Evolutionary conservation across 2,329 filamentous ascomycete species (phyloP).

Genomic region (Diaporthe ampelina): DNA sequence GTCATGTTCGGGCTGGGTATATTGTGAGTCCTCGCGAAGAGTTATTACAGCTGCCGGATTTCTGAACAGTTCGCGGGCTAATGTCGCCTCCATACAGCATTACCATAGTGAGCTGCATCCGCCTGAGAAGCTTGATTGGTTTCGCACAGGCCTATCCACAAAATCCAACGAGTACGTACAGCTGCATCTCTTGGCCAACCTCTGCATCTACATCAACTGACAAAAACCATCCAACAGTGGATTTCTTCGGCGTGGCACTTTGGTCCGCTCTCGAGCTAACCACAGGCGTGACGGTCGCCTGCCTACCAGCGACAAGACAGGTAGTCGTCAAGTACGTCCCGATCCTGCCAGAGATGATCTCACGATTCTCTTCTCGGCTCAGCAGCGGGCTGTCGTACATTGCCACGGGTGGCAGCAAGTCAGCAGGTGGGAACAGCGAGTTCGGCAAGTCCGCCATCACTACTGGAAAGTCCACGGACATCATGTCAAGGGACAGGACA

Average conservation of each 20-base stretch:
- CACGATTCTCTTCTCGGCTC: neutral
- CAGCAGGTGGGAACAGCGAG: neutral
- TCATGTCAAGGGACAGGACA: slow-evolving; percentile 10
- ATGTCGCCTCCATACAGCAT: neutral
- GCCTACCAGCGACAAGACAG: slow-evolving; percentile 27
- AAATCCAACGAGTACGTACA: slow-evolving; percentile 31
- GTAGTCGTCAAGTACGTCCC: slow-evolving; percentile 27
- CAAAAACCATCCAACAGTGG: neutral
- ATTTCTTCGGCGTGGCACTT: slow-evolving; percentile 29
- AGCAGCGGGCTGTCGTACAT: slow-evolving; percentile 4
- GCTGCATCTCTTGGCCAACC: too few species aligned
- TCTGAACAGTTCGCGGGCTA: too few species aligned
- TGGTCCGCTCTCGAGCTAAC: slow-evolving; percentile 35
- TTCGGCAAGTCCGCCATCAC: neutral
- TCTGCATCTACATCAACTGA: neutral
- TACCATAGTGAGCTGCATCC: slow-evolving; percentile 20
- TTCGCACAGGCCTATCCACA: slow-evolving; percentile 30
- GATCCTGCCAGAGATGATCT: slow-evolving; percentile 9
- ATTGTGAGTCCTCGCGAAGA: neutral
- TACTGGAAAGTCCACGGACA: slow-evolving; percentile 1
- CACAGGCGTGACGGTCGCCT: slow-evolving; percentile 24
- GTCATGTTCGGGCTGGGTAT: slow-evolving; percentile 31
- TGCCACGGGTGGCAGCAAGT: neutral
- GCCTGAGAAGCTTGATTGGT: slow-evolving; percentile 21
- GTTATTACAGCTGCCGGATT: neutral